Evolutionary conservation across 257 asterid genomes (phyloP), one percentile per base, ranked within the genome.

Genomic region (Nicotiana undulata): DNA sequence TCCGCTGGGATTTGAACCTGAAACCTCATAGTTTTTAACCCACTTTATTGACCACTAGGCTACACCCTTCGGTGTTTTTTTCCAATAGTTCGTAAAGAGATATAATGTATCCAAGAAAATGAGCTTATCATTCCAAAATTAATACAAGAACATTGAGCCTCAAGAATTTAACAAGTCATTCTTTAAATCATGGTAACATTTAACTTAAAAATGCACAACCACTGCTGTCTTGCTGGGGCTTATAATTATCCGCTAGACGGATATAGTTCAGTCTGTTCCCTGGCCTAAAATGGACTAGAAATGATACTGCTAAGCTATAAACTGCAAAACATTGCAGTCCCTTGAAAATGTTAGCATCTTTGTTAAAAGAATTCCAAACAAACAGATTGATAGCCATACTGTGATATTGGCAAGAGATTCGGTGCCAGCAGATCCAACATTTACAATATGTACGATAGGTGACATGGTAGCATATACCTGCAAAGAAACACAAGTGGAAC

Each of bases 401-500:
- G 90, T 93, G 79, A 90, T 63, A 80, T 94, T 93, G 85, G 97
- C 98, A n/a, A 31, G 85, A 80, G 98, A 93, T 72, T 90, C 94
- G 77, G 80, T 87, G 53, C 86, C 82, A 75, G 93, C 61, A 75
- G 97, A 91, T 85, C 90, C 97, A 65, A 91, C 84, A 12, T 91
- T 82, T 66, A 91, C 93, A 53, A 93, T 61, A 82, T 90, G 93
- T 75, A 90, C 90, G 16, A 93, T 79, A 4, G 97, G 98, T 20
- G 96, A 89, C 94, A 94, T 91, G 82, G 96, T 93, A 46, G 97
- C 90, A 86, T 94, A 94, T 16, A 90, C 90, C 98, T 94, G 94
- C 88, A 89, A 88, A 51, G 60, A 37, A 58, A 63, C 79, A 75
- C 55, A 32, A 64, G 80, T 78, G 20, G 75, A 46, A 22, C 70